phyloP scores from a whole-genome alignment of 306 rosid genomes.

The Cucurbita pepo region DNA sequence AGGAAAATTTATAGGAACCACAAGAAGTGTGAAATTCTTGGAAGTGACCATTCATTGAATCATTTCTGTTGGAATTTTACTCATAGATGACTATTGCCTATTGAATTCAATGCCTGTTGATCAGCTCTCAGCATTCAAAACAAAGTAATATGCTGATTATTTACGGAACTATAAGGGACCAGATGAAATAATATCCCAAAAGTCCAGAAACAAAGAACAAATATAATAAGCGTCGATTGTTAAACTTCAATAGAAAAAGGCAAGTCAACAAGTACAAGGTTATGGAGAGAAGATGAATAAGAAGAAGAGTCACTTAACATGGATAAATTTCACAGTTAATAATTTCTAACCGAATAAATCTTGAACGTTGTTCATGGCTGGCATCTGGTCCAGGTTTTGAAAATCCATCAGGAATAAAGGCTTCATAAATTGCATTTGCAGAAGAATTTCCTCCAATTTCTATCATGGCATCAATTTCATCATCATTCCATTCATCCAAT shows the following conservation, averaged over 20 bases:
- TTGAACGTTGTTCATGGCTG: slow-evolving; percentile 49
- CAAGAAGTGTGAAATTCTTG: background rate
- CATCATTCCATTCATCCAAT: slow-evolving; percentile 92
- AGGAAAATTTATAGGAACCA: background rate
- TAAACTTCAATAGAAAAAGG: background rate
- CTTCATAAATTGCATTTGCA: slow-evolving; percentile 88
- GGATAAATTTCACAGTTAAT: slow-evolving; percentile 6
- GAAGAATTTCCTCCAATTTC: slow-evolving; percentile 95
- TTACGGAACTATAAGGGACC: background rate
- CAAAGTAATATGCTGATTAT: background rate
- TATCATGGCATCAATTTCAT: slow-evolving; percentile 79
- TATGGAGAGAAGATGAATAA: background rate
- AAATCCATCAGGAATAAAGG: slow-evolving; percentile 68
- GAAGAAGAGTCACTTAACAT: slow-evolving; percentile 13
- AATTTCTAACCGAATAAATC: slow-evolving; percentile 66
- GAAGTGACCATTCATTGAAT: background rate
- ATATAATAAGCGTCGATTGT: background rate
- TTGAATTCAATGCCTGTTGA: background rate
- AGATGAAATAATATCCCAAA: background rate
- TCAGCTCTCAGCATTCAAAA: too few relatives aligned
- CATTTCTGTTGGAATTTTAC: background rate
- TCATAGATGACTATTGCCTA: background rate
- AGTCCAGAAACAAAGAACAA: background rate
- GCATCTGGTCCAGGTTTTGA: slow-evolving; percentile 75
- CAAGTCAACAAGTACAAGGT: background rate